phyloP scores from a whole-genome alignment of 768 basidiomycete genomes.

The Leccinum subgranulosum region DNA sequence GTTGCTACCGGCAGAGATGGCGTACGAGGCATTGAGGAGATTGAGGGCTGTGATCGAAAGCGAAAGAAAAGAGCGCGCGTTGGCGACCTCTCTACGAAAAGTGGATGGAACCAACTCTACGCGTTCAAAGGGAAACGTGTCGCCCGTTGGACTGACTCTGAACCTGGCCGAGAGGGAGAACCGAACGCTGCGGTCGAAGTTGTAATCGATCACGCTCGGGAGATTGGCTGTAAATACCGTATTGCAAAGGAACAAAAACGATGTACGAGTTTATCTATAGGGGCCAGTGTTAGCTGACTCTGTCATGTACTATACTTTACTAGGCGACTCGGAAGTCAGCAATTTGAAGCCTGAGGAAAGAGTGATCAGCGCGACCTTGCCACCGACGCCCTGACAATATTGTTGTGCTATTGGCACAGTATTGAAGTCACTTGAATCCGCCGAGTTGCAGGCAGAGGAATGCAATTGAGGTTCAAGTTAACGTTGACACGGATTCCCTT shows the following conservation, averaged over 20 bases:
- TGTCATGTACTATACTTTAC: too few relatives aligned
- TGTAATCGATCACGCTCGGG: not conserved
- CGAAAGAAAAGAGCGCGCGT: conserved; percentile 6
- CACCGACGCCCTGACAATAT: too few relatives aligned
- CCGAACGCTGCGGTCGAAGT: not conserved
- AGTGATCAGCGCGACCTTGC: not conserved
- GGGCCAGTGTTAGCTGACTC: not conserved
- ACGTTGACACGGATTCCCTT: too few relatives aligned
- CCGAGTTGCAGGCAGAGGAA: too few relatives aligned
- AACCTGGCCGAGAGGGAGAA: not conserved
- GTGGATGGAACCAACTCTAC: not conserved
- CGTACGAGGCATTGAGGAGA: conserved; percentile 63
- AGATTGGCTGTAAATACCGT: not conserved
- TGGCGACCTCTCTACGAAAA: not conserved
- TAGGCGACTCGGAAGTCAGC: not conserved
- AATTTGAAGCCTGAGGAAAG: not conserved
- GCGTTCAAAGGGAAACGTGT: too few relatives aligned
- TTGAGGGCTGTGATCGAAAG: conserved; percentile 38
- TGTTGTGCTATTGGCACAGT: too few relatives aligned
- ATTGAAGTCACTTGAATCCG: too few relatives aligned
- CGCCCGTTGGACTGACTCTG: too few relatives aligned
- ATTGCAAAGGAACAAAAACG: not conserved
- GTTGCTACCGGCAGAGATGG: conserved; percentile 50
- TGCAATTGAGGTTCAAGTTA: too few relatives aligned
- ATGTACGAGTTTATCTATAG: not conserved